phyloP scores from a whole-genome alignment of 768 basidiomycete species.

The Leccinellum albellum region DNA sequence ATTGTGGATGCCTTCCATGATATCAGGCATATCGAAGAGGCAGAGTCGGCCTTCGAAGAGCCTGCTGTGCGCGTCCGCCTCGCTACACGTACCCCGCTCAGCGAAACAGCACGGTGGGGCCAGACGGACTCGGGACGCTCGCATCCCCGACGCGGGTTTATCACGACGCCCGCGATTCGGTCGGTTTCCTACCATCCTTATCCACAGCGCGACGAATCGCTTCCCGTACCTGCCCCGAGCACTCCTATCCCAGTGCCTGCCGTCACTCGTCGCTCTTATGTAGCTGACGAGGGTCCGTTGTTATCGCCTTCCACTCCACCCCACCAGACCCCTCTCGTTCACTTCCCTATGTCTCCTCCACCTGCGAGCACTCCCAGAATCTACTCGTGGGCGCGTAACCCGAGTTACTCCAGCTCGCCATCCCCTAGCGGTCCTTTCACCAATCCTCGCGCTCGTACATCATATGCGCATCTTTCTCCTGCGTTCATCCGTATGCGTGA shows the following conservation, averaged over 20 bases:
- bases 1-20: constrained; percentile 35
- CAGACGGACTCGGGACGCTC: constrained; percentile 1
- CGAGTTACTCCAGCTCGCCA: constrained; percentile 34
- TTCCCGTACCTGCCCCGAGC: constrained; percentile 22
- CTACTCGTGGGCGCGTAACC: constrained; percentile 48
- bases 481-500: constrained; percentile 45
- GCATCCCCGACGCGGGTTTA: constrained; percentile 4
- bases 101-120: constrained; percentile 7
- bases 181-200: background rate
- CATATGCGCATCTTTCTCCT: constrained; percentile 52
- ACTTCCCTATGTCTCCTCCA: constrained; percentile 47
- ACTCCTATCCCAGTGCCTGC: constrained; percentile 31
- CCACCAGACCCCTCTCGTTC: constrained; percentile 21
- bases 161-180: background rate
- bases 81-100: constrained; percentile 11
- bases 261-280: constrained; percentile 17
- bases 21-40: constrained; percentile 22
- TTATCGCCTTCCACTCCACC: constrained; percentile 32
- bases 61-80: constrained; percentile 24
- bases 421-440: constrained; percentile 46
- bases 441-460: constrained; percentile 56
- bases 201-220: constrained; percentile 2
- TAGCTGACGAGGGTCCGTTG: constrained; percentile 17
- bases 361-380: constrained; percentile 54
- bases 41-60: constrained; percentile 1